phyloP scores from a whole-genome alignment of 108 stramenopile genomes.

The Cyclotella atomus region DNA sequence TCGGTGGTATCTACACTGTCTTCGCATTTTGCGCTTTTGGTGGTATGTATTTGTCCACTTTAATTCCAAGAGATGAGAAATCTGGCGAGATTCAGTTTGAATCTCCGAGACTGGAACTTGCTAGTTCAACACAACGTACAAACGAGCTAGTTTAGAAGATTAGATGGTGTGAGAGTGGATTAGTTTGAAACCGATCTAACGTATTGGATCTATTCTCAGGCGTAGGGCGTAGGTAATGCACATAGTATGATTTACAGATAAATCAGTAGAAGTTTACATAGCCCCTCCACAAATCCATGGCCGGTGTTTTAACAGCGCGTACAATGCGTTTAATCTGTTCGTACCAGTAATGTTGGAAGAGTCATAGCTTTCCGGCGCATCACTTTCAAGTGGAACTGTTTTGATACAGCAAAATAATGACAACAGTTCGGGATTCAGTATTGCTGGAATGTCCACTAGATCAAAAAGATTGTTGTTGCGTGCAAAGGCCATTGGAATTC shows the following conservation, averaged over 20 bases:
- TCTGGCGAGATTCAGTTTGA: slow-evolving; percentile 5
- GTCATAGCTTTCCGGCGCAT: not conserved
- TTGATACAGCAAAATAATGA: not conserved
- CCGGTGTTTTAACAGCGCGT: not conserved
- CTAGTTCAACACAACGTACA: too few relatives aligned
- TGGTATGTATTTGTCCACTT: slow-evolving; percentile 34
- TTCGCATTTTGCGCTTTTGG: slow-evolving; percentile 36
- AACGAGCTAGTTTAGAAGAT: slow-evolving; percentile 11
- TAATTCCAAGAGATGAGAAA: slow-evolving; percentile 14
- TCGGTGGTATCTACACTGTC: slow-evolving; percentile 59
- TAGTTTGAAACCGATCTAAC: too few relatives aligned
- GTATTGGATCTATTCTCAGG: too few relatives aligned
- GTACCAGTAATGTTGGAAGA: not conserved
- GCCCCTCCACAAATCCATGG: not conserved
- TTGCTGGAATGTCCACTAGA: slow-evolving; percentile 17
- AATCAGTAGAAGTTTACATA: not conserved
- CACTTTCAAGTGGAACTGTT: not conserved
- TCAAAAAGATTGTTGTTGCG: slow-evolving; percentile 20
- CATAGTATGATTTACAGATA: not conserved
- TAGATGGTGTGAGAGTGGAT: too few relatives aligned
- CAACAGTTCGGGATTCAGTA: slow-evolving; percentile 11
- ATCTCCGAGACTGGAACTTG: slow-evolving; percentile 1
- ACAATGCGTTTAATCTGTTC: not conserved
- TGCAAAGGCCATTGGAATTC: slow-evolving; percentile 25
- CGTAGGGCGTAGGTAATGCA: too few relatives aligned